Evolutionary conservation across 495 filamentous ascomycete genomes (phyloP), one percentile per base, ranked within the genome.

Genomic region (Amphirosellinia nigrospora): DNA sequence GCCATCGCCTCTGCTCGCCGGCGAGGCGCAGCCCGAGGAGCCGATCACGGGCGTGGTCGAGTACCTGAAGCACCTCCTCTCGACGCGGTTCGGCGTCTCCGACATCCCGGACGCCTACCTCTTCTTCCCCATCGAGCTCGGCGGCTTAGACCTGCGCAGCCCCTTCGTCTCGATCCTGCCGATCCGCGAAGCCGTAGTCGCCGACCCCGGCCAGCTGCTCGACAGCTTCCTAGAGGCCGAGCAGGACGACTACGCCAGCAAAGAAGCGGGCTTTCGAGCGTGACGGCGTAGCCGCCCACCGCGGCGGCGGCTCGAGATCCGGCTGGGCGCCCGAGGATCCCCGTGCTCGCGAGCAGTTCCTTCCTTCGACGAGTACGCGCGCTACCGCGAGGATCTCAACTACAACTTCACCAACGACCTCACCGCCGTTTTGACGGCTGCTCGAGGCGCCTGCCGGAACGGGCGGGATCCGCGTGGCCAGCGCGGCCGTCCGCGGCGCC

Each of bases 81-180:
- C 80, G 10, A 75, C 85, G 16, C 81, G 85, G 1, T 93, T 92
- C 72, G 77, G 78, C 16, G 76, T 90, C 48, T 71, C 76, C 2
- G 78, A 88, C 55, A 83, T 92, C 28, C 90, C 90, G 0, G 87
- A 91, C 64, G 90, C 87, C n/a, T 90, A 90, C 75, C 86, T 91
- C 75, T 92, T 85, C 75, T 88, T 88, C 66, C 89, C 90, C 4
- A 80, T 86, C 26, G 83, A 87, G 68, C 81, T 90, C 21, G 88
- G 88, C 16, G 87, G 88, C 4, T 78, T 90, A 5, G 84, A 85
- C 5, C 82, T 90, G 26, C 74, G 84, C 26, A 89, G 85, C 72
- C 88, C 88, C 11, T 89, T 87, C 73, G 81, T 89, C 48, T 73
- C 80, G 5, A 79, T 87, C 9, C 75, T 89, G 15, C 81, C 83